Conservation (phyloP, 2,329 filamentous ascomycete genomes). For the Aureobasidium pullulans region DNA sequence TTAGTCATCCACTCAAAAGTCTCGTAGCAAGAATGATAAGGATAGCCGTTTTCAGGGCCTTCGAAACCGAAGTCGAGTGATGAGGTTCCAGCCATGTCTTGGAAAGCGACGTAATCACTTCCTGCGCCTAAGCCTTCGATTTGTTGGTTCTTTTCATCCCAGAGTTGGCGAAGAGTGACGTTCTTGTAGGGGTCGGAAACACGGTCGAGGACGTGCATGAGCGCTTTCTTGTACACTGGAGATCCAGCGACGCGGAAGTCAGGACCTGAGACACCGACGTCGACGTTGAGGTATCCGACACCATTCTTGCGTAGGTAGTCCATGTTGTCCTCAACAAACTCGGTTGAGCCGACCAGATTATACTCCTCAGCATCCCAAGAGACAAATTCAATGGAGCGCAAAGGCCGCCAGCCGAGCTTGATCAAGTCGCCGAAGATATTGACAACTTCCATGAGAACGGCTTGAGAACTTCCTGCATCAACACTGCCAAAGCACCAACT, state of each 20-base stretch:
- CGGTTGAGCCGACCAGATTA: slow-evolving; percentile 88
- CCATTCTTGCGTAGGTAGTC: slow-evolving; percentile 65
- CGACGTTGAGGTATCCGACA: slow-evolving; percentile 86
- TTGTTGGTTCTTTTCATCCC: slow-evolving; percentile 56
- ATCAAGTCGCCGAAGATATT: slow-evolving; percentile 76
- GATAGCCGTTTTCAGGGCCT: slow-evolving; percentile 51
- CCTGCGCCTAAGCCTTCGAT: slow-evolving; percentile 65
- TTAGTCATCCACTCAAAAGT: slow-evolving; percentile 78
- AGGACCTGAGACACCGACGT: slow-evolving; percentile 67
- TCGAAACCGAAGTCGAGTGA: slow-evolving; percentile 78
- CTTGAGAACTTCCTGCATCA: slow-evolving; percentile 81
- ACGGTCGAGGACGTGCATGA: slow-evolving; percentile 66
- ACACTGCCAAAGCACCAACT: slow-evolving; percentile 83
- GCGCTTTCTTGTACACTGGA: slow-evolving; percentile 66
- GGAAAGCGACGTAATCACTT: slow-evolving; percentile 84
- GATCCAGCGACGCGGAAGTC: slow-evolving; percentile 73
- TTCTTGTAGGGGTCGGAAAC: slow-evolving; percentile 67
- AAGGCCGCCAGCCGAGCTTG: slow-evolving; percentile 73
- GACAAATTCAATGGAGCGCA: slow-evolving; percentile 93
- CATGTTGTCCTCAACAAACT: slow-evolving; percentile 82
- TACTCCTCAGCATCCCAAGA: slow-evolving; percentile 95
- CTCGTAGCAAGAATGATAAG: slow-evolving; percentile 81
- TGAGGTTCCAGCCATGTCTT: slow-evolving; percentile 81
- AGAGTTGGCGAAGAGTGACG: slow-evolving; percentile 64
- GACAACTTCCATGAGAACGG: slow-evolving; percentile 82